These are phyloP conservation scores for Botrytis aclada DNA, from an alignment of 2,329 filamentous ascomycete genomes.

Conservation along the genomic window DNA sequence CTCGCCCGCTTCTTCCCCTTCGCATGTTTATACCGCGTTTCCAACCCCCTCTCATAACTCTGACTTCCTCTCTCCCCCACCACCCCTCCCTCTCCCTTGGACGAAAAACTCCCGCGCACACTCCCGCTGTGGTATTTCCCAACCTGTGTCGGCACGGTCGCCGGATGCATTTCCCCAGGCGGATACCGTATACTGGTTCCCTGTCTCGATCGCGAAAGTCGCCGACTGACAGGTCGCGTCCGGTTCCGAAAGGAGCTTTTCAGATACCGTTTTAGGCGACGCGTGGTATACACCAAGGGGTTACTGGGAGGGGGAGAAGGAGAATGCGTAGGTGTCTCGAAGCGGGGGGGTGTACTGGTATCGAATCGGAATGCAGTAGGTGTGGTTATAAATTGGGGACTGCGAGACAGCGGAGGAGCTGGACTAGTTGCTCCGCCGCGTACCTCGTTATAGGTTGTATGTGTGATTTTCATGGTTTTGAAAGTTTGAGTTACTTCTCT, in stretches of 20 bases:
- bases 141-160: not conserved
- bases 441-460: constrained; percentile 7
- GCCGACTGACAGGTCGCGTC: not conserved
- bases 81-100: not conserved
- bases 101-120: not conserved
- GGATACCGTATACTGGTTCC: not conserved
- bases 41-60: not conserved
- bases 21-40: not conserved
- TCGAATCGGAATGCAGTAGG: not conserved
- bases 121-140: constrained; percentile 11
- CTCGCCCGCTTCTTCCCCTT: constrained; percentile 4
- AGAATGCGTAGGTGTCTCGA: not conserved
- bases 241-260: not conserved
- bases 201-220: not conserved
- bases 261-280: not conserved
- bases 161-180: not conserved
- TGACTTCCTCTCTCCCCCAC: not conserved
- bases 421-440: not conserved
- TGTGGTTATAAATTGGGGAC: not conserved
- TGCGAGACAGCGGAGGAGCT: not conserved
- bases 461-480: not conserved
- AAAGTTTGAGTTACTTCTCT: not conserved
- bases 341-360: not conserved
- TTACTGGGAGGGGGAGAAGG: not conserved
- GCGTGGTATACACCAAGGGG: not conserved